Percentiles rank a stretch among this genome's conserved stretches.
phyloP scores from a whole-genome alignment of 768 basidiomycete species.

The Pisolithus tinctorius region DNA sequence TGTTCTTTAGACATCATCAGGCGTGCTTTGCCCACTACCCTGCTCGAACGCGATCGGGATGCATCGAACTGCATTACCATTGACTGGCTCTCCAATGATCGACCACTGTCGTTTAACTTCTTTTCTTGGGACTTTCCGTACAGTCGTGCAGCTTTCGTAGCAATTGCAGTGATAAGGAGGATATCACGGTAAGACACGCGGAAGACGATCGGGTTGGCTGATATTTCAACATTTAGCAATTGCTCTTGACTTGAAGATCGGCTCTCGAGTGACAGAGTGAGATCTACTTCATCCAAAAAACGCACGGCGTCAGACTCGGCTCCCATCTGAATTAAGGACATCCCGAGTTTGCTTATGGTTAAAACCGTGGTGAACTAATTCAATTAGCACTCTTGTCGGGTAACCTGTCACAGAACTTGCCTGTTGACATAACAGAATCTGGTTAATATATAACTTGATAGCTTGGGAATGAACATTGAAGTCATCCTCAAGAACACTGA shows the following conservation, averaged over 20 bases:
- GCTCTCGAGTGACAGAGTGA: conserved; percentile 82
- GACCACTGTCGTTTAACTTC: conserved; percentile 1
- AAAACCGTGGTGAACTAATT: conserved; percentile 72
- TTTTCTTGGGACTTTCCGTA: conserved; percentile 42
- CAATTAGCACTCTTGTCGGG: conserved; percentile 5
- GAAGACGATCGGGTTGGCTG: conserved; percentile 77
- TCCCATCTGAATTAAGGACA: conserved; percentile 92
- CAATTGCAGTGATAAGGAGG: conserved; percentile 76
- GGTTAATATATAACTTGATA: conserved; percentile 76
- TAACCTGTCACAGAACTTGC: conserved; percentile 33
- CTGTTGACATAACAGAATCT: conserved; percentile 88
- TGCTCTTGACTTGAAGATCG: conserved; percentile 64
- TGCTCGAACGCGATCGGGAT: conserved; percentile 4
- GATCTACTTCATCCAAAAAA: conserved; percentile 88
- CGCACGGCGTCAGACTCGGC: conserved; percentile 74
- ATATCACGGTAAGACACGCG: conserved; percentile 96
- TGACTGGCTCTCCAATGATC: conserved; percentile 5
- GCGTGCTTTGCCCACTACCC: conserved; percentile 30
- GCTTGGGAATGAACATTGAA: conserved; percentile 73
- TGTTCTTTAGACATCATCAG: conserved; percentile 75
- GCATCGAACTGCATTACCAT: conserved; percentile 2
- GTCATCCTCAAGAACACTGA: conserved; percentile 86
- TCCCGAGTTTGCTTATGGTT: conserved; percentile 75
- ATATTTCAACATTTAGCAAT: conserved; percentile 79
- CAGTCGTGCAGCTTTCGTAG: conserved; percentile 82